Evolutionary conservation across 495 filamentous ascomycete genomes (phyloP).

Genomic region (Aspergillus steynii): DNA sequence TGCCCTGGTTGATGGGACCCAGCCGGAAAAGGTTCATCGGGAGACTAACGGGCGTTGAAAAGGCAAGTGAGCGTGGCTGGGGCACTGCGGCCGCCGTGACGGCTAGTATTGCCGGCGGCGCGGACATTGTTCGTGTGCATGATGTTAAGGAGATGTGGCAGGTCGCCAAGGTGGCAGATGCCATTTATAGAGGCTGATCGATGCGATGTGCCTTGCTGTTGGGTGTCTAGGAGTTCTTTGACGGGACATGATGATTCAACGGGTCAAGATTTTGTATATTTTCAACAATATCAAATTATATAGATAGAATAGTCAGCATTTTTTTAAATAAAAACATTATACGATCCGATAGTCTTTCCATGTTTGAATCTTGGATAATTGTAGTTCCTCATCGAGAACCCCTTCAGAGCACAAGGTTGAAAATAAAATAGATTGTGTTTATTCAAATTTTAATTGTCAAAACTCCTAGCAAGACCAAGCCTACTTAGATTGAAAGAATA

Average conservation of each 20-base stretch:
- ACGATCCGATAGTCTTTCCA: not conserved
- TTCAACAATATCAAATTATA: conserved; percentile 31
- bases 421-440: not conserved
- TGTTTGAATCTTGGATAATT: no score
- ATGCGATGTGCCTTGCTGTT: conserved; percentile 7
- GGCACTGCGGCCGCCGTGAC: conserved; percentile 89
- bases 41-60: conserved; percentile 73
- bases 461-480: conserved; percentile 5
- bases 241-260: not conserved
- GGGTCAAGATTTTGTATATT: conserved; percentile 15
- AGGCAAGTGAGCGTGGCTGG: conserved; percentile 65
- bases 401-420: no score
- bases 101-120: conserved; percentile 85
- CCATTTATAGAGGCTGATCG: conserved; percentile 64
- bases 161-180: conserved; percentile 87
- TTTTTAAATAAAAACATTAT: not conserved
- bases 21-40: conserved; percentile 93
- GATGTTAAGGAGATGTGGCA: conserved; percentile 89
- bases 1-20: conserved; percentile 89
- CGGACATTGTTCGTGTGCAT: conserved; percentile 93
- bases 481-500: conserved; percentile 6
- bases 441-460: conserved; percentile 7
- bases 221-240: conserved; percentile 6
- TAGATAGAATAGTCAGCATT: not conserved
- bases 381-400: no score